A percentile compares a stretch with the other conserved stretches of the same genome.
Conservation (phyloP, 225 moss, liverwort and hornwort genomes). For the Polytrichum formosum region DNA sequence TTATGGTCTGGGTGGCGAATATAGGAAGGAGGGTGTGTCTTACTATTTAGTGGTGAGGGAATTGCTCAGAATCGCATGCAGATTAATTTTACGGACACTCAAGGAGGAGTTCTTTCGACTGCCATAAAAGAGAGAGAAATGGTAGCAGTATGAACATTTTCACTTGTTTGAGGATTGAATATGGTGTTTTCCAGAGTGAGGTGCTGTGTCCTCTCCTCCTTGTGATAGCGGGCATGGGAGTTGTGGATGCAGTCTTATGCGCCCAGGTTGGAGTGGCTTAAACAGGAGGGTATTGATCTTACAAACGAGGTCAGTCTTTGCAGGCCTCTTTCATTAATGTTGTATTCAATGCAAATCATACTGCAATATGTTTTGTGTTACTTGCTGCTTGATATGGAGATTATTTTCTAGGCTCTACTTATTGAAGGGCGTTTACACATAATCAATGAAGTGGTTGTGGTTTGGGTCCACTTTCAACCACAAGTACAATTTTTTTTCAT, state of each 20-base stretch:
- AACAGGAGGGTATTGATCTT: conserved; percentile 88
- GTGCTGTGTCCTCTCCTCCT: conserved; percentile 33
- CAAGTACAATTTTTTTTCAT: too few relatives aligned
- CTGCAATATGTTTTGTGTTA: too few relatives aligned
- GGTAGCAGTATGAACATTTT: conserved; percentile 11
- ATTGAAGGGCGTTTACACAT: too few relatives aligned
- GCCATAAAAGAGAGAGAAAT: conserved; percentile 2
- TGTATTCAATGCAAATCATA: too few relatives aligned
- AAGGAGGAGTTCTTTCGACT: conserved; percentile 3
- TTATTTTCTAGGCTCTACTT: too few relatives aligned
- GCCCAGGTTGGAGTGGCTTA: conserved; percentile 87
- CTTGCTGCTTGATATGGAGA: too few relatives aligned
- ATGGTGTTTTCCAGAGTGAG: conserved; percentile 39
- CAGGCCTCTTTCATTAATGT: conserved; percentile 25
- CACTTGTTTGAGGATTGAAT: conserved; percentile 31
- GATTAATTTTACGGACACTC: not conserved
- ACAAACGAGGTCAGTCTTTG: conserved; percentile 64
- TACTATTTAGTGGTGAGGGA: conserved; percentile 4
- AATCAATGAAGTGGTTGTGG: too few relatives aligned
- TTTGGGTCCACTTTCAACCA: too few relatives aligned
- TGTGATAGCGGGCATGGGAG: conserved; percentile 47
- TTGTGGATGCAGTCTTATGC: conserved; percentile 58
- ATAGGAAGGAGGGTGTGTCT: not conserved
- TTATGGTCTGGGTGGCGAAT: not conserved
- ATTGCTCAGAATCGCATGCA: not conserved